Evolutionary conservation across 495 filamentous ascomycete genomes (phyloP).

Genomic region (Amphirosellinia nigrospora): DNA sequence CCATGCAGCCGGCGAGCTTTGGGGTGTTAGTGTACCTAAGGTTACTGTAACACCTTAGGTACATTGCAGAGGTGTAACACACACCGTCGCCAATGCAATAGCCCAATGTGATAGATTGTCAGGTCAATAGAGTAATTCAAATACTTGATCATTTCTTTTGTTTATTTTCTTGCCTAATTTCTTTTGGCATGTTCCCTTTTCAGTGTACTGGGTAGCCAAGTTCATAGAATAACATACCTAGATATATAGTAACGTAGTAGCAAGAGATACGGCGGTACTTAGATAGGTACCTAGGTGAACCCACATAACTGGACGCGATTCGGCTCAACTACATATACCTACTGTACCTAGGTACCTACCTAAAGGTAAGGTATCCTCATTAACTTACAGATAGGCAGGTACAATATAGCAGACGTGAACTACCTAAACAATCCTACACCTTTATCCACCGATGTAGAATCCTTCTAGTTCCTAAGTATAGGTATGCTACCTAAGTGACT

Average conservation of each 20-base stretch:
- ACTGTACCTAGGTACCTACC: no score
- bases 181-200: not conserved
- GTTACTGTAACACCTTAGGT: not conserved
- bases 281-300: slow-evolving; percentile 1
- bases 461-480: no score
- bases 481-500: no score
- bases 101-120: not conserved
- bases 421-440: no score
- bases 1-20: not conserved
- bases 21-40: not conserved
- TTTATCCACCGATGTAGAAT: no score
- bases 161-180: not conserved
- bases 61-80: not conserved
- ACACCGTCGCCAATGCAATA: not conserved
- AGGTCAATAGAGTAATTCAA: not conserved
- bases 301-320: slow-evolving; percentile 19
- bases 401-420: not conserved
- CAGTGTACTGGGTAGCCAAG: not conserved
- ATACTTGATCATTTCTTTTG: not conserved
- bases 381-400: no score
- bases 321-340: no score
- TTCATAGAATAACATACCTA: no score
- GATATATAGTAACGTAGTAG: not conserved
- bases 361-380: no score
- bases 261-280: slow-evolving; percentile 1